These are phyloP conservation scores for Pseudoscleropodium purum DNA, from an alignment of 225 moss, liverwort and hornwort species.

Conservation along the genomic window DNA sequence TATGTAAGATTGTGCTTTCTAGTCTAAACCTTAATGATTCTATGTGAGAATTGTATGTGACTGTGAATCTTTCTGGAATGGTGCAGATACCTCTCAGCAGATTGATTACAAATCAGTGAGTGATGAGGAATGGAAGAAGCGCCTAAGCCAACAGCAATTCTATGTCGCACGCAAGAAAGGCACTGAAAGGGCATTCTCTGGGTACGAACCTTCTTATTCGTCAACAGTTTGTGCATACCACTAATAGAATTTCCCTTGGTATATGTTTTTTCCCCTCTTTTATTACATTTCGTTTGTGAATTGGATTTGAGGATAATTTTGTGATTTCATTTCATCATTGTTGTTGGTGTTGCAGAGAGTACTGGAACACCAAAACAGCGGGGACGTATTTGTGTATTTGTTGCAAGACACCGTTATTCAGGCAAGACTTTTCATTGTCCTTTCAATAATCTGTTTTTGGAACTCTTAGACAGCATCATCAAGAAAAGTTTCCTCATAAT, in stretches of 20 bases:
- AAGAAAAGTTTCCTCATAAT: not conserved
- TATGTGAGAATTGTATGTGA: not conserved
- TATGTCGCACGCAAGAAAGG: constrained; percentile 84
- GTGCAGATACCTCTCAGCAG: constrained; percentile 39
- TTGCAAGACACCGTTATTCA: constrained; percentile 78
- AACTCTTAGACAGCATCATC: not conserved
- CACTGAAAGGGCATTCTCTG: constrained; percentile 81
- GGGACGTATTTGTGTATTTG: constrained; percentile 75
- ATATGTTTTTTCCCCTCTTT: no score
- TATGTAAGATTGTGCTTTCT: not conserved
- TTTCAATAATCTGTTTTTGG: not conserved
- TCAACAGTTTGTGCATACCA: not conserved
- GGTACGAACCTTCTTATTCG: constrained; percentile 24
- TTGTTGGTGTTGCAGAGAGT: constrained; percentile 47
- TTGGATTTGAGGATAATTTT: not conserved
- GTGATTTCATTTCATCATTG: not conserved
- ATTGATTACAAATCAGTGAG: constrained; percentile 39
- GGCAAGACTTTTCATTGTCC: constrained; percentile 1
- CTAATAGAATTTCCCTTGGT: not conserved
- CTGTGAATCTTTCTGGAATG: not conserved
- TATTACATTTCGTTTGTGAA: not conserved
- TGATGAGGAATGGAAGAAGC: constrained; percentile 75
- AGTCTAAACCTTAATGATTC: not conserved
- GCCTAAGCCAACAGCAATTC: constrained; percentile 72
- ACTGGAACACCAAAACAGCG: constrained; percentile 69